Evolutionary conservation across 2,329 filamentous ascomycete species (phyloP), one percentile per base, ranked within the genome.

Genomic region (Elsinoe batatas): DNA sequence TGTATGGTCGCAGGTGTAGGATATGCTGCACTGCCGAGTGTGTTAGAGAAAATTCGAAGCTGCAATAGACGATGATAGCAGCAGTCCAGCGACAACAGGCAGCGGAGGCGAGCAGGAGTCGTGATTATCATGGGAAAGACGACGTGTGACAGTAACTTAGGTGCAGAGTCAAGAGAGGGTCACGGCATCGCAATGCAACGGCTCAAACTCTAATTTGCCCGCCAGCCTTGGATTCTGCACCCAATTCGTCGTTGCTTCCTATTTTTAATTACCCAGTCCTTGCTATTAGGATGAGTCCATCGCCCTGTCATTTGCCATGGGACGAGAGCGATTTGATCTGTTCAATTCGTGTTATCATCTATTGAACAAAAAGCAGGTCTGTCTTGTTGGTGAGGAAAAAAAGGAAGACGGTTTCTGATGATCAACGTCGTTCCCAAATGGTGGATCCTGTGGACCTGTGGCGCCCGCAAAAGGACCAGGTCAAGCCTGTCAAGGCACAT

Each of bases 341-440:
- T 17, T 26, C 13, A 36, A 17, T 3, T 3, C 5, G 22, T 10
- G 30, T 11, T 15, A 49, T 13, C 17, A 13, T 18, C 26, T 10
- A 26, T 8, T 3, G 1, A 8, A 35, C 13, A 33, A 10, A 33
- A 30, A 30, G 26, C 44, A 3, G n/a, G 26, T 20, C 15, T 17
- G 8, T 35, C 4, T 49, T 20, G 7, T 18, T 33, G 26, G 17
- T 12, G n/a, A 10, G 13, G 13, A 51, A 17, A 51, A 38, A 38
- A 26, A 26, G 33, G 47, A 51, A 15, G 47, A 51, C 26, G 33
- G 32, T 36, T 51, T 51, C 13, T 18, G 47, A 38, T 51, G 47
- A 51, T 51, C 47, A 51, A 51, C 47, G 47, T 51, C 33, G 47
- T 51, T 38, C 32, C 47, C 18, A 51, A 36, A 51, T n/a, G 30